Base-by-base conservation (phyloP, 1,284 basidiomycete species). In the Exobasidium cylindrosporum region DNA sequence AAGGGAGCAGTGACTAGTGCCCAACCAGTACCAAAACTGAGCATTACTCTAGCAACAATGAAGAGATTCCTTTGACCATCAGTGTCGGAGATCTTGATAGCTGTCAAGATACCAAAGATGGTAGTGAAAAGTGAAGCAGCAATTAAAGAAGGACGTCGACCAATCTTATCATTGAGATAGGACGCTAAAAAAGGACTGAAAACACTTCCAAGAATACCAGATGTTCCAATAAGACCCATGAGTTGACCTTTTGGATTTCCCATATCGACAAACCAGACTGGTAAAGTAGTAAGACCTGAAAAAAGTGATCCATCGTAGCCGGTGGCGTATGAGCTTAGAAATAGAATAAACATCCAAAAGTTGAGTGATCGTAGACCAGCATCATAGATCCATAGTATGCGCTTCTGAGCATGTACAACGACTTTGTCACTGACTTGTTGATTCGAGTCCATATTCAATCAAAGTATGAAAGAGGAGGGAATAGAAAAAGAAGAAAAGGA, bases 301-400 rank as follows among this genome's bases (percentile, higher is more conserved):
- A 62, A 53, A 14, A 62, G 46, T 28, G 29, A 24, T 24, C 60
- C 60, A 40, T 62, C 60, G 46, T 59, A 62, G 14, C 60, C 60
- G 21, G 26, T 3, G 26, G 26, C 55, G 46, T 31, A 58, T 7
- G 55, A 58, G 10, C 52, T 46, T 30, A 62, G 13, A 54, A 58
- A 24, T 14, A 7, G 44, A 14, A 58, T 5, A 54, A 43, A n/a
- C 31, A 62, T 58, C 60, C 60, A 62, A 40, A 52, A 26, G 31
- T 62, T 58, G 56, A 62, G 56, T 4, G 44, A 31, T 53, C 53
- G 53, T 10, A 52, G 24, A 40, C 58, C 58, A n/a, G 45, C 13
- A 54, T 60, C 58, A 40, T 24, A 40, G 50, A 54, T 23, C 58
- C 58, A 60, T 7, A 40, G 17, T 40, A 7, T 40, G 35, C 35